Conservation (phyloP, 805 yeast species). For the Candida fluviatilis region DNA sequence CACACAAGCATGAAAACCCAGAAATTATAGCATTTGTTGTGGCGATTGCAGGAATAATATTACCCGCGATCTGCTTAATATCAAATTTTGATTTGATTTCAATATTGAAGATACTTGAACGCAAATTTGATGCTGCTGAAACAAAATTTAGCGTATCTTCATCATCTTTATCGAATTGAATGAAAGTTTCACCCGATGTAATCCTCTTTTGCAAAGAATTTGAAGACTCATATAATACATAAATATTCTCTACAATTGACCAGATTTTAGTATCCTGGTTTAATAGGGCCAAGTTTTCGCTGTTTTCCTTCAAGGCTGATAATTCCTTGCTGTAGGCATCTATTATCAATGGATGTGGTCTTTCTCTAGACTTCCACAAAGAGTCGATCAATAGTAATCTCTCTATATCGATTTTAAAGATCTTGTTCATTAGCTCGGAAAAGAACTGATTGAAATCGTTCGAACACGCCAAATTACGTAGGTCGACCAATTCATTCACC, state of each 20-base stretch:
- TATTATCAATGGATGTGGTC: slow-evolving; percentile 61
- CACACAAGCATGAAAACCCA: slow-evolving; percentile 76
- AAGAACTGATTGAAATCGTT: slow-evolving; percentile 16
- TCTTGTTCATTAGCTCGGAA: slow-evolving; percentile 48
- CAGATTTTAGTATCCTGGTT: slow-evolving; percentile 46
- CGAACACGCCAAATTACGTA: slow-evolving; percentile 18
- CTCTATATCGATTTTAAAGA: slow-evolving; percentile 73
- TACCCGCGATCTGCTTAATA: slow-evolving; percentile 93
- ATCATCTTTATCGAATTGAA: slow-evolving; percentile 92
- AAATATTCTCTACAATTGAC: slow-evolving; percentile 60
- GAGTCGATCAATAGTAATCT: slow-evolving; percentile 67
- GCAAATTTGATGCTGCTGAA: slow-evolving; percentile 74
- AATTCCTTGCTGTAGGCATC: slow-evolving; percentile 13
- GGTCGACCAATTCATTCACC: slow-evolving; percentile 54
- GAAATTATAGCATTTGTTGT: slow-evolving; percentile 96
- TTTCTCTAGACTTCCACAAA: slow-evolving; percentile 69
- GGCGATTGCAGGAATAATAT: slow-evolving; percentile 97
- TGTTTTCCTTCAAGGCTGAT: slow-evolving; percentile 9
- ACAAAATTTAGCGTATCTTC: slow-evolving; percentile 87
- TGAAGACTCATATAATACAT: slow-evolving; percentile 50
- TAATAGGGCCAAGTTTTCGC: slow-evolving; percentile 19
- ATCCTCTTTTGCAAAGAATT: slow-evolving; percentile 48
- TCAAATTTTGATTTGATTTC: slow-evolving; percentile 76
- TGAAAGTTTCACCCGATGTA: slow-evolving; percentile 25
- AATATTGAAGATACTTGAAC: slow-evolving; percentile 68